phyloP scores from a whole-genome alignment of 2,329 filamentous ascomycete genomes.

The Colletotrichum tropicale region DNA sequence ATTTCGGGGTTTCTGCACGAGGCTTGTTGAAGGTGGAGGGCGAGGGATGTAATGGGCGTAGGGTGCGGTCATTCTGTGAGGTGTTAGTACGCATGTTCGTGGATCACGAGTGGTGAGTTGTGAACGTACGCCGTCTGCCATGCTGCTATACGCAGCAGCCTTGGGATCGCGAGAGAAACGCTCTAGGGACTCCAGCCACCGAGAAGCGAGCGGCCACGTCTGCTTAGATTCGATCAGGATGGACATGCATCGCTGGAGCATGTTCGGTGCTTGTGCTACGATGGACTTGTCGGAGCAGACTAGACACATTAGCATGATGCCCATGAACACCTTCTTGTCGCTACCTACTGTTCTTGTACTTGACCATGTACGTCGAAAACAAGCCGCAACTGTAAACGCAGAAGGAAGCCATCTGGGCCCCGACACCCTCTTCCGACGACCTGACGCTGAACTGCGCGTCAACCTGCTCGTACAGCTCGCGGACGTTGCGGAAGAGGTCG shows the following conservation, averaged over 20 bases:
- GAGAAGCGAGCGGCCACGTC: slow-evolving; percentile 57
- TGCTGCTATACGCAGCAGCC: slow-evolving; percentile 43
- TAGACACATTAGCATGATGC: slow-evolving; percentile 25
- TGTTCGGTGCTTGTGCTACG: slow-evolving; percentile 44
- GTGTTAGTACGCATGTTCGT: neutral
- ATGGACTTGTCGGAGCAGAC: slow-evolving; percentile 47
- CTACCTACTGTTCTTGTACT: slow-evolving; percentile 52
- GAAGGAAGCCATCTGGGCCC: slow-evolving; percentile 59
- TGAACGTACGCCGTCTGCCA: slow-evolving; percentile 48
- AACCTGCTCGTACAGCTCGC: slow-evolving; percentile 52
- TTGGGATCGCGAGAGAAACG: slow-evolving; percentile 50
- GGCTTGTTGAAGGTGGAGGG: slow-evolving; percentile 23
- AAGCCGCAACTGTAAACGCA: slow-evolving; percentile 61
- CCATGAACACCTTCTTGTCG: neutral
- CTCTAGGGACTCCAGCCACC: slow-evolving; percentile 56
- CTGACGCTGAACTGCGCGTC: slow-evolving; percentile 54
- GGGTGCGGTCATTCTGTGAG: slow-evolving; percentile 32
- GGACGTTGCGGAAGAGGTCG: slow-evolving; percentile 55
- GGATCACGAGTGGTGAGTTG: neutral
- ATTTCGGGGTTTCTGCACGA: slow-evolving; percentile 19
- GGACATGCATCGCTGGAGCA: slow-evolving; percentile 48
- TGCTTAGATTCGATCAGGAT: slow-evolving; percentile 54
- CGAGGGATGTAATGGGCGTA: slow-evolving; percentile 24
- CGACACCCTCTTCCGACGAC: slow-evolving; percentile 51
- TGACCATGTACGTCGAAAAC: slow-evolving; percentile 55